Evolutionary conservation across 2,329 filamentous ascomycete species (phyloP).

Genomic region (Arthrobotrys pseudoclavata): DNA sequence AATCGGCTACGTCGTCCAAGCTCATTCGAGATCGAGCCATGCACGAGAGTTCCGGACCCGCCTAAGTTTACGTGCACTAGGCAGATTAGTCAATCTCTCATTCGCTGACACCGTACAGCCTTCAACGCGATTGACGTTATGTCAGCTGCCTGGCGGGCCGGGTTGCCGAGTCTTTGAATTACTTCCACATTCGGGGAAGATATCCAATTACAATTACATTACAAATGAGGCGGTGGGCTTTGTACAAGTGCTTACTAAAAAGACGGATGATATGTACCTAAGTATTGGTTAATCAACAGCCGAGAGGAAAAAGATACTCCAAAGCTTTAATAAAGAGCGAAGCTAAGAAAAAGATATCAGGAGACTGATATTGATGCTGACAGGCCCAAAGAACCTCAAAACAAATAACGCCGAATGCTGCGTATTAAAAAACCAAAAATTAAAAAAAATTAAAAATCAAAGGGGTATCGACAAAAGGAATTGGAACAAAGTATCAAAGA

Average conservation of each 20-base stretch:
- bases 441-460: conserved; percentile 1
- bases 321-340: background rate
- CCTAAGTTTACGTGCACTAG: background rate
- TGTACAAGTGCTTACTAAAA: background rate
- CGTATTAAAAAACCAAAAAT: conserved; percentile 5
- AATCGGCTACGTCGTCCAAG: conserved; percentile 27
- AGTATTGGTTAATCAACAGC: conserved; percentile 7
- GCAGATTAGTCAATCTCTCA: background rate
- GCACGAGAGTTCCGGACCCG: background rate
- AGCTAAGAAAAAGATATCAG: background rate
- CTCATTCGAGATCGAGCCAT: background rate
- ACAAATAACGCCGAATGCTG: background rate
- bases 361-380: background rate
- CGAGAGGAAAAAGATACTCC: background rate
- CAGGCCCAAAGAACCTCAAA: background rate
- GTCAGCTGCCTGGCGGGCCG: background rate
- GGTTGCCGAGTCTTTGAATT: background rate
- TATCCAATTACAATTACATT: background rate
- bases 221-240: background rate
- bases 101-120: background rate
- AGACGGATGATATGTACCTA: background rate
- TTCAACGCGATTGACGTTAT: conserved; percentile 6
- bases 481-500: background rate
- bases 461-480: conserved; percentile 36
- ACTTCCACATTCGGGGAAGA: background rate